Evolutionary conservation across 73 alveolate species (phyloP).

Genomic region (Blepharisma stoltei): DNA sequence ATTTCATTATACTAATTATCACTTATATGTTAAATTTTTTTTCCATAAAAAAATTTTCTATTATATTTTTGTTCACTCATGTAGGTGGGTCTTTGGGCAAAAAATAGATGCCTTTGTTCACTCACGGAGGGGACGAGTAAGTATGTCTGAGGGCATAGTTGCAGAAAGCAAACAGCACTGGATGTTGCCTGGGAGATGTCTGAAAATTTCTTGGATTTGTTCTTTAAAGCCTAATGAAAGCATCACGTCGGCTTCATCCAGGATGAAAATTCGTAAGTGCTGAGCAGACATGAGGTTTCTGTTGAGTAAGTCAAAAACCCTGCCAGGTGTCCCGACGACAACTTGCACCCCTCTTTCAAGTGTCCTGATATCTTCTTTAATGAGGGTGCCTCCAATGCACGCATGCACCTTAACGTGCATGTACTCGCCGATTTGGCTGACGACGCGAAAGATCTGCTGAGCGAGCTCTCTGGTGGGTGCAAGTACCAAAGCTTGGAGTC

Average conservation of each 20-base stretch:
- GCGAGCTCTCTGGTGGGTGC: slow-evolving; percentile 99
- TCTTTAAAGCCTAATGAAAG: slow-evolving; percentile 87
- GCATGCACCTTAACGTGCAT: slow-evolving; percentile 74
- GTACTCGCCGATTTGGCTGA: slow-evolving; percentile 69
- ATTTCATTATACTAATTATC: too few species aligned
- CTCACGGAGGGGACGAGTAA: too few species aligned
- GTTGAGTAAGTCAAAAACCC: slow-evolving; percentile 95
- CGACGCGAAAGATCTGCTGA: slow-evolving; percentile 65
- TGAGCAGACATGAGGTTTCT: slow-evolving; percentile 72
- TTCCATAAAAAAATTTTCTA: too few species aligned
- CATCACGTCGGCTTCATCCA: slow-evolving; percentile 98
- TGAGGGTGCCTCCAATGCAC: slow-evolving; percentile 96
- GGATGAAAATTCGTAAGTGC: slow-evolving; percentile 73
- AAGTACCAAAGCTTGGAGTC: slow-evolving; percentile 93
- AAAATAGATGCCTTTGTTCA: too few species aligned
- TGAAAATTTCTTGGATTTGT: slow-evolving; percentile 88
- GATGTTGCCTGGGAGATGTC: slow-evolving; percentile 84
- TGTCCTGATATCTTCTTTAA: slow-evolving; percentile 91
- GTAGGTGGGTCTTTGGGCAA: too few species aligned
- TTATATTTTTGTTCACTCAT: too few species aligned
- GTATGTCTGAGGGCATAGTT: slow-evolving; percentile 87
- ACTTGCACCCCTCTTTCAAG: slow-evolving; percentile 94
- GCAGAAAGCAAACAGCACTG: slow-evolving; percentile 90
- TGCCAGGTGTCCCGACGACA: slow-evolving; percentile 98
- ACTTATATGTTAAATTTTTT: too few species aligned